phyloP scores from a whole-genome alignment of 768 basidiomycete genomes.

The Cantharellus cinnabarinus region DNA sequence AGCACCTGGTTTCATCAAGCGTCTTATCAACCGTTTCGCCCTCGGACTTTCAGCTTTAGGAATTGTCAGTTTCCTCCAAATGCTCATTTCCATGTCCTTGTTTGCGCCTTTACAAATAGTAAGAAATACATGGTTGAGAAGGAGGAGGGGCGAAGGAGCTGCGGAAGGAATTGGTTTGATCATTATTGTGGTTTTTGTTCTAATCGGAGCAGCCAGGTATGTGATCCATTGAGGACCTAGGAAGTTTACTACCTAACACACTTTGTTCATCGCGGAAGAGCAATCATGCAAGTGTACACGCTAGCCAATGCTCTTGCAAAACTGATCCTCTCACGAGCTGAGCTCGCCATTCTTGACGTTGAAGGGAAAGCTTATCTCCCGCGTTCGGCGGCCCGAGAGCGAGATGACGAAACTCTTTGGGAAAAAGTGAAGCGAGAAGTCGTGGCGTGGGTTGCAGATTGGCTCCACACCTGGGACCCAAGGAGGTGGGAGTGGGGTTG shows the following conservation, averaged over 20 bases:
- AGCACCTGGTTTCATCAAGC: neutral
- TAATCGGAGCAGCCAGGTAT: conserved; percentile 1
- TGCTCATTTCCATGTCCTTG: conserved; percentile 39
- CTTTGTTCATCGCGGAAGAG: neutral
- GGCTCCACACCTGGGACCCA: neutral
- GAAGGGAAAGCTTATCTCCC: neutral
- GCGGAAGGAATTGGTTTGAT: conserved; percentile 4
- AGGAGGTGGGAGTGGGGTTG: neutral
- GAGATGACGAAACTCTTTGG: neutral
- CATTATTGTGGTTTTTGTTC: conserved; percentile 13
- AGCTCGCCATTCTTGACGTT: conserved; percentile 3
- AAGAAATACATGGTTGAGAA: neutral
- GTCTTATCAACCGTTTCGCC: conserved; percentile 38
- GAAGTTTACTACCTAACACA: neutral
- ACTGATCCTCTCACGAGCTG: neutral
- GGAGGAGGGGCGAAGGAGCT: conserved; percentile 2
- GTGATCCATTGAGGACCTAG: neutral
- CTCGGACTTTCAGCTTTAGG: conserved; percentile 62
- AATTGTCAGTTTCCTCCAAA: conserved; percentile 51
- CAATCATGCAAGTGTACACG: conserved; percentile 1
- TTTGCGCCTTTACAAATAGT: conserved; percentile 44
- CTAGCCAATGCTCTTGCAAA: neutral
- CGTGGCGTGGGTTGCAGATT: neutral
- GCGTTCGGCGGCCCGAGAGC: neutral
- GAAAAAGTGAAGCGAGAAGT: neutral